These are phyloP conservation scores for Phytophthora kernoviae DNA, from an alignment of 352 stramenopile genomes.

Conservation along the genomic window DNA sequence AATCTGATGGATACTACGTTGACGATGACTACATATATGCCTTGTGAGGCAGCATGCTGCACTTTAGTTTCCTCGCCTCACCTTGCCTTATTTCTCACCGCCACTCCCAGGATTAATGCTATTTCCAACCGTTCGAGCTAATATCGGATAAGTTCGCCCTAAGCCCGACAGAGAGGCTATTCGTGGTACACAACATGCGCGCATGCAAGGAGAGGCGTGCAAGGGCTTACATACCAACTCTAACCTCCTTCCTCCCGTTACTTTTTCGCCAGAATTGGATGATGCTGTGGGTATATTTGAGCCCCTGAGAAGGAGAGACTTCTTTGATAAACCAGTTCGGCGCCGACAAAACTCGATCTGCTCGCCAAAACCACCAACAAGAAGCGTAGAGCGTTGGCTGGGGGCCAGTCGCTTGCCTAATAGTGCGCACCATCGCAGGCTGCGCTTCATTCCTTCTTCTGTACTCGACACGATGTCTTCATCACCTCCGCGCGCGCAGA, in stretches of 20 bases:
- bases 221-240: background rate
- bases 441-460: background rate
- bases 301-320: background rate
- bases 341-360: constrained; percentile 20
- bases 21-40: too few species aligned
- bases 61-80: too few species aligned
- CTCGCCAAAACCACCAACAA: constrained; percentile 11
- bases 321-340: background rate
- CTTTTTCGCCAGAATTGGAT: background rate
- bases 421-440: background rate
- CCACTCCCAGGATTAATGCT: background rate
- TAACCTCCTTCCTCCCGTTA: background rate
- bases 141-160: background rate
- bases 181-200: background rate
- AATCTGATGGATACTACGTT: too few species aligned
- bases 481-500: constrained; percentile 35
- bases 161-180: background rate
- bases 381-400: constrained; percentile 5
- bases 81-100: background rate
- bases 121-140: background rate
- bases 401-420: background rate
- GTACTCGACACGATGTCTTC: constrained; percentile 20
- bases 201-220: background rate
- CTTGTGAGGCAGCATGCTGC: too few species aligned
- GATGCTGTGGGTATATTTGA: background rate